A percentile compares a stretch with the other conserved stretches of the same genome.
phyloP scores from a whole-genome alignment of 345 rosid species.

The Carallia pectinifolia region DNA sequence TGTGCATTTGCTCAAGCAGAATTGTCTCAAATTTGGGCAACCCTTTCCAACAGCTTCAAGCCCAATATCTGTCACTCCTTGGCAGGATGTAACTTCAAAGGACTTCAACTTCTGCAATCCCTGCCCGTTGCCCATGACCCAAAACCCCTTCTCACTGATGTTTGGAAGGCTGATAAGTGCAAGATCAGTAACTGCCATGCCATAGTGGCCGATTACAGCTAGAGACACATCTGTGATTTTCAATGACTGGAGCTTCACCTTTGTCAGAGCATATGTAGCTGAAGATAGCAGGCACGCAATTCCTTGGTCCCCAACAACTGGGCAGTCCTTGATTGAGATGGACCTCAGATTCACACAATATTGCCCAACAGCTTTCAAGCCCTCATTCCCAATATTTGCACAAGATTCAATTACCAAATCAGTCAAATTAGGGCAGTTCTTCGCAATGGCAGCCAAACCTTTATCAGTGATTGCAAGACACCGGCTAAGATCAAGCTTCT shows the following conservation, averaged over 20 bases:
- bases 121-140: constrained; percentile 93
- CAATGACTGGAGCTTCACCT: constrained; percentile 74
- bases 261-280: constrained; percentile 41
- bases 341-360: constrained; percentile 68
- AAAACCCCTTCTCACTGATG: constrained; percentile 82
- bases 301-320: constrained; percentile 88
- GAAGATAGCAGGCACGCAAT: constrained; percentile 57
- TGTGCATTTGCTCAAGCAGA: constrained; percentile 49
- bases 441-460: constrained; percentile 63
- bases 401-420: constrained; percentile 77
- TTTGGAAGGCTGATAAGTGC: constrained; percentile 55
- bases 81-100: constrained; percentile 59
- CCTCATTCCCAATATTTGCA: constrained; percentile 68
- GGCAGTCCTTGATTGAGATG: constrained; percentile 67
- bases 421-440: constrained; percentile 63
- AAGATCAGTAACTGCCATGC: constrained; percentile 66
- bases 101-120: constrained; percentile 80
- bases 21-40: constrained; percentile 72
- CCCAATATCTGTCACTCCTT: constrained; percentile 69
- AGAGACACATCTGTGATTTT: constrained; percentile 77
- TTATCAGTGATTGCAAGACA: constrained; percentile 66
- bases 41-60: constrained; percentile 78
- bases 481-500: constrained; percentile 73
- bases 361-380: constrained; percentile 62
- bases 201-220: constrained; percentile 88